Conservation (phyloP, 2,329 filamentous ascomycete species). For the Alternaria dauci region DNA sequence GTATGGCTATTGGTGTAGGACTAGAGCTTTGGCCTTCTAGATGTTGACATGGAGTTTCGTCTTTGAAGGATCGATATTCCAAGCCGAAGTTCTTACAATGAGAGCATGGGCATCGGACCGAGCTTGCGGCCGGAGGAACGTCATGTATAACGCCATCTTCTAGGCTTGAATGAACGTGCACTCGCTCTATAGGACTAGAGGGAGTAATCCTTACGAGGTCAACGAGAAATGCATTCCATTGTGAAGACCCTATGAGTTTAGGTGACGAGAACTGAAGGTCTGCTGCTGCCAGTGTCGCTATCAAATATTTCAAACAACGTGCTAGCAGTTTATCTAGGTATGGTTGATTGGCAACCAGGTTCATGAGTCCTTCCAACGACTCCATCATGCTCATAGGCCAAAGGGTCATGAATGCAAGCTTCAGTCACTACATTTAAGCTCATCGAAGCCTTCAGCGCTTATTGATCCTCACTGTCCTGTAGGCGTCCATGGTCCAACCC, state of each 20-base stretch:
- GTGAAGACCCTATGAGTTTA: background rate
- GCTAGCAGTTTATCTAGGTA: background rate
- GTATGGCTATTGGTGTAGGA: background rate
- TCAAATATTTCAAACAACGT: background rate
- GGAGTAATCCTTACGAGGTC: background rate
- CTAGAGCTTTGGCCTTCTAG: background rate
- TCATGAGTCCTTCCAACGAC: background rate
- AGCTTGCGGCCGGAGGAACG: background rate
- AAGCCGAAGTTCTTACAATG: background rate
- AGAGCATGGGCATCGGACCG: background rate
- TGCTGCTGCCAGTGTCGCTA: background rate
- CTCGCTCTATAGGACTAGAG: background rate
- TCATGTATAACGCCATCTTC: background rate
- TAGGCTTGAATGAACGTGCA: background rate
- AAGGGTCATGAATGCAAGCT: background rate
- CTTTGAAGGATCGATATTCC: background rate
- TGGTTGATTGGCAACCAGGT: background rate
- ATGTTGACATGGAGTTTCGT: background rate
- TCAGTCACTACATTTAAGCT: background rate
- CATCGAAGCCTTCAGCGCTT: background rate
- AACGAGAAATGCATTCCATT: background rate
- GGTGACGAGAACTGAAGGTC: background rate
- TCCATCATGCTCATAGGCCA: background rate
- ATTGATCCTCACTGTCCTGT: conserved; percentile 1
- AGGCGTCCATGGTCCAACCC: background rate